These are phyloP conservation scores for Avena eriantha DNA, from an alignment of 176 grass and related monocot species.

Conservation along the genomic window DNA sequence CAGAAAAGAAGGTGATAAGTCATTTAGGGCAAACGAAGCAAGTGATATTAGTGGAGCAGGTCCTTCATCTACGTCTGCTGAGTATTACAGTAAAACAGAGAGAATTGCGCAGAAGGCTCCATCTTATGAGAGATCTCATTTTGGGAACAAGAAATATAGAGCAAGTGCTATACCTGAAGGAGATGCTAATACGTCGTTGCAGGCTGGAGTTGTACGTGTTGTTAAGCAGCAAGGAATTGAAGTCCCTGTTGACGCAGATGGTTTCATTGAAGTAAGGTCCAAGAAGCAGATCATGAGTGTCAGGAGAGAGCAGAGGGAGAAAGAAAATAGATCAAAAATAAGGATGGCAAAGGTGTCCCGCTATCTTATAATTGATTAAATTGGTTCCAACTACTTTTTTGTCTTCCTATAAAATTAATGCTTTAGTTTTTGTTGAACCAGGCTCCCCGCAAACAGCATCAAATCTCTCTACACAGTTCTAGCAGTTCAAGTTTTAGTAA, in stretches of 20 bases:
- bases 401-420: constrained; percentile 28
- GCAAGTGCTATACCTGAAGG: constrained; percentile 48
- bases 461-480: constrained; percentile 47
- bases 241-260: constrained; percentile 92
- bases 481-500: constrained; percentile 59
- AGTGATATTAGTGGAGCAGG: constrained; percentile 42
- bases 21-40: constrained; percentile 51
- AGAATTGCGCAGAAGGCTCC: constrained; percentile 51
- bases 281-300: constrained; percentile 96
- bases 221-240: constrained; percentile 92
- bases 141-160: constrained; percentile 53
- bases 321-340: constrained; percentile 89
- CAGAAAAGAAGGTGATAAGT: constrained; percentile 52
- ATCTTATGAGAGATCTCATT: constrained; percentile 54
- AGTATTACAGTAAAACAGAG: constrained; percentile 46
- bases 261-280: constrained; percentile 98
- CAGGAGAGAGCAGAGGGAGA: constrained; percentile 90
- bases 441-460: constrained; percentile 71
- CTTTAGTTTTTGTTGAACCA: constrained; percentile 46
- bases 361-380: constrained; percentile 38
- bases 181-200: constrained; percentile 53
- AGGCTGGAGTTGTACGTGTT: constrained; percentile 72
- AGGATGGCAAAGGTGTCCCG: constrained; percentile 76
- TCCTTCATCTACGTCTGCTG: constrained; percentile 45
- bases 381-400: constrained; percentile 25